A percentile compares a stretch with the other conserved stretches of the same genome.
Evolutionary conservation across 2,329 filamentous ascomycete species (phyloP).

Genomic region (Diaporthe sp.): DNA sequence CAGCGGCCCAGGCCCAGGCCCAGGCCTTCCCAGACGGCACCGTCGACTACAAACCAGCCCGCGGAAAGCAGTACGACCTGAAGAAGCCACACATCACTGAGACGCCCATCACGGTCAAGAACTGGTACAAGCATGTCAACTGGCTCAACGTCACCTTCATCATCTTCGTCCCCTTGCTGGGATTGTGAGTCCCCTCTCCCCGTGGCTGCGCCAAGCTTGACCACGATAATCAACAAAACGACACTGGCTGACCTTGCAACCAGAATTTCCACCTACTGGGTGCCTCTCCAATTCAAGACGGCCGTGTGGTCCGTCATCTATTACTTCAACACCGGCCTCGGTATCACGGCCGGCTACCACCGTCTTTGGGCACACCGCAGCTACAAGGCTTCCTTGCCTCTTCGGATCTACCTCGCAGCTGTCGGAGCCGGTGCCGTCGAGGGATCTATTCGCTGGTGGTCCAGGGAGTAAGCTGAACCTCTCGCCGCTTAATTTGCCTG

Average conservation of each 20-base stretch:
- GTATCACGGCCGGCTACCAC: constrained; percentile 86
- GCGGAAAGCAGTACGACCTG: constrained; percentile 59
- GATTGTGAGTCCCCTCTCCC: constrained; percentile 58
- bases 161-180: constrained; percentile 80
- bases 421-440: constrained; percentile 87
- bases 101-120: constrained; percentile 81
- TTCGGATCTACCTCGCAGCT: constrained; percentile 86
- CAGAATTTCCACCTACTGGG: constrained; percentile 79
- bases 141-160: constrained; percentile 92
- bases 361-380: constrained; percentile 89
- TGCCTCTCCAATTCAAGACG: constrained; percentile 80
- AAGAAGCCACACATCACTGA: constrained; percentile 91
- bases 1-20: constrained; percentile 53
- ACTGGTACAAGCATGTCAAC: constrained; percentile 95
- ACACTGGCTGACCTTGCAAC: constrained; percentile 2
- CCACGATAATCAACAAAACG: no score
- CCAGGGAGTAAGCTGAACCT: constrained; percentile 66
- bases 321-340: constrained; percentile 87
- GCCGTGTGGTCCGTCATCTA: constrained; percentile 81
- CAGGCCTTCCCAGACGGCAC: constrained; percentile 66
- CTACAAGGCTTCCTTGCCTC: constrained; percentile 82
- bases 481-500: no score
- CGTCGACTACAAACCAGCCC: constrained; percentile 67
- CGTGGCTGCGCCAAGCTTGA: neutral
- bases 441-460: constrained; percentile 92